Evolutionary conservation across 805 yeast species (phyloP).

Genomic region (Metschnikowia henanensis): DNA sequence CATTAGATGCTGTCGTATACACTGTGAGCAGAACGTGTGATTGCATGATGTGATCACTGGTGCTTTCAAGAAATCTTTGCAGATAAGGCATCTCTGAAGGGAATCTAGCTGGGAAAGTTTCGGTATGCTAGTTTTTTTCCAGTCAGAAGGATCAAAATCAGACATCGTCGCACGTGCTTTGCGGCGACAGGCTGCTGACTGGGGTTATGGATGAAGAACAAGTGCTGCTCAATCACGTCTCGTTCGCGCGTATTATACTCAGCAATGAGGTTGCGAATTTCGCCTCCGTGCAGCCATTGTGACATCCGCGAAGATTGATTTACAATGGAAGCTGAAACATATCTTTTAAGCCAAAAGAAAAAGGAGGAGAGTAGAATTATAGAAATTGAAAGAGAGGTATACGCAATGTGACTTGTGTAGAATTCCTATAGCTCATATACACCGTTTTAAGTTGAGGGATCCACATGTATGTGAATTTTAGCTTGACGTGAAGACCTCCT

Average conservation of each 20-base stretch:
- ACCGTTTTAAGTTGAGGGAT: too few species aligned
- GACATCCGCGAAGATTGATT: neutral
- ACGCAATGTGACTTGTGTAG: too few species aligned
- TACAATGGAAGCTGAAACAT: neutral
- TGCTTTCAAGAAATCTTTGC: constrained; percentile 77
- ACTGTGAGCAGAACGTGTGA: constrained; percentile 86
- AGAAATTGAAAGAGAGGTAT: too few species aligned
- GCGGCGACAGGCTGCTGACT: neutral
- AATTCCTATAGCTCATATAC: too few species aligned
- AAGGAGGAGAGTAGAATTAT: too few species aligned
- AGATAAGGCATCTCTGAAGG: constrained; percentile 77
- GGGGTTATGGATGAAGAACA: neutral
- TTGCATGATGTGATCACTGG: constrained; percentile 86
- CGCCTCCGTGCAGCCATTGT: neutral
- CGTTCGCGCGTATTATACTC: too few species aligned
- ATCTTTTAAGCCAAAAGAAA: too few species aligned
- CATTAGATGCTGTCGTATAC: constrained; percentile 74
- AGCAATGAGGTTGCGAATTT: neutral
- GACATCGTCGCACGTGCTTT: constrained; percentile 1
- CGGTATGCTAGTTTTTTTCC: constrained; percentile 57
- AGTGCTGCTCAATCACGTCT: too few species aligned
- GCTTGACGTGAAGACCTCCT: too few species aligned
- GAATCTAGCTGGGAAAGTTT: constrained; percentile 62
- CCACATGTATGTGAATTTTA: too few species aligned
- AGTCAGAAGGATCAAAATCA: constrained; percentile 66